Conservation (phyloP, 163 green algal species). For the Scenedesmus sp. region DNA sequence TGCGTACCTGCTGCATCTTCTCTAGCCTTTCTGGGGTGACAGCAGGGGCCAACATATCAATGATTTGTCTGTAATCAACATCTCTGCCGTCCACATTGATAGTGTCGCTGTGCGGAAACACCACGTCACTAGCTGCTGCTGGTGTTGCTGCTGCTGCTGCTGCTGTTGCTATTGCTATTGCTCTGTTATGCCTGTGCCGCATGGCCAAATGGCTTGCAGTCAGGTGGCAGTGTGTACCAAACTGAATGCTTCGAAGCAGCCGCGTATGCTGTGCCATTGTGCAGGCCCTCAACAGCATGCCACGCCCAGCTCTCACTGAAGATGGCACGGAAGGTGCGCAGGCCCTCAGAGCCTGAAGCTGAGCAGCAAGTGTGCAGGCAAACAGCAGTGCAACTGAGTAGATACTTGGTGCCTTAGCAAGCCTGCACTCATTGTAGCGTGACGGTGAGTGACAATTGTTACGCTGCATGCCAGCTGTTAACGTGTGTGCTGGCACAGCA, state of each 20-base stretch:
- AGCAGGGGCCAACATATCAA: slow-evolving; percentile 24
- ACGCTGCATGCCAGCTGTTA: too few relatives aligned
- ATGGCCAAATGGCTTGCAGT: not conserved
- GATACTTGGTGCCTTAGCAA: too few relatives aligned
- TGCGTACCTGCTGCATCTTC: slow-evolving; percentile 35
- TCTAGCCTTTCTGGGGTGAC: not conserved
- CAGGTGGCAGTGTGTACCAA: not conserved
- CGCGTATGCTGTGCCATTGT: not conserved
- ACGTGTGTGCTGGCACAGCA: too few relatives aligned
- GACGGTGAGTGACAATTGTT: too few relatives aligned
- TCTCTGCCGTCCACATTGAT: not conserved
- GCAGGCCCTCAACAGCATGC: not conserved
- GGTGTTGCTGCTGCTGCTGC: not conserved
- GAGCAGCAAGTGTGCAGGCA: too few relatives aligned
- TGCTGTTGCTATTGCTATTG: not conserved
- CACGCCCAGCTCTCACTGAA: too few relatives aligned
- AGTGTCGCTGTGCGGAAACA: slow-evolving; percentile 38
- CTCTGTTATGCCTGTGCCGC: not conserved
- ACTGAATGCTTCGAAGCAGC: not conserved
- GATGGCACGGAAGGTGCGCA: too few relatives aligned
- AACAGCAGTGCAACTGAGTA: too few relatives aligned
- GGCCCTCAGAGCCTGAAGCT: too few relatives aligned
- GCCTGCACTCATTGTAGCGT: too few relatives aligned
- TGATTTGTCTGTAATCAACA: not conserved
- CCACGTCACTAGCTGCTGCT: not conserved